Percentiles rank a stretch among this genome's conserved stretches.
Conservation (phyloP, 768 basidiomycete species). For the Amanita molliuscula region DNA sequence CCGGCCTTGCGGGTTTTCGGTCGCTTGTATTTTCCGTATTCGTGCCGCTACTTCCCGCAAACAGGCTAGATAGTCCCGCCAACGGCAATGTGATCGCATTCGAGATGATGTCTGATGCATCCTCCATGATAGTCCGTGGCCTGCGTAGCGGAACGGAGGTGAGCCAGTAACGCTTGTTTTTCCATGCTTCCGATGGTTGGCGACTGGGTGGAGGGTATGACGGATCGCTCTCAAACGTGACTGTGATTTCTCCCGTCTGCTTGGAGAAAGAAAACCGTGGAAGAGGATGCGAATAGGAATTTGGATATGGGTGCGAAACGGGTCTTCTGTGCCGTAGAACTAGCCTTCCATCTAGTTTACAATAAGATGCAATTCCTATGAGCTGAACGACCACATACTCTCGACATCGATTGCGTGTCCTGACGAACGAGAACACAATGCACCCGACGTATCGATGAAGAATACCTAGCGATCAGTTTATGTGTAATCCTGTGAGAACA, state of each 20-base stretch:
- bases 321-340: constrained; percentile 74
- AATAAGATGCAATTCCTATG: neutral
- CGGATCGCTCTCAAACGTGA: constrained; percentile 56
- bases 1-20: constrained; percentile 35
- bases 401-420: constrained; percentile 80
- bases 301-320: constrained; percentile 68
- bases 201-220: constrained; percentile 36
- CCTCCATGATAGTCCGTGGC: constrained; percentile 59
- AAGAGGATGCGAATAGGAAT: constrained; percentile 64
- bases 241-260: constrained; percentile 46
- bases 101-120: constrained; percentile 58
- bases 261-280: constrained; percentile 56
- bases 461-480: constrained; percentile 44
- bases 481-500: neutral
- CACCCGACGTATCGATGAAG: constrained; percentile 72
- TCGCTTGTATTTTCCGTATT: neutral
- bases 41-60: constrained; percentile 19
- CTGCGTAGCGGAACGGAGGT: constrained; percentile 57
- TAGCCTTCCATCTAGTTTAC: constrained; percentile 42
- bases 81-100: constrained; percentile 29
- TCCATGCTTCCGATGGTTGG: constrained; percentile 38
- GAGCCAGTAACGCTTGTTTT: constrained; percentile 48
- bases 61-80: constrained; percentile 43
- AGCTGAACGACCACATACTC: constrained; percentile 21
- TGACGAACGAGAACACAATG: constrained; percentile 65